Evolutionary conservation across 2,329 filamentous ascomycete species (phyloP), one percentile per base, ranked within the genome.

Genomic region (Huntiella abstrusa): DNA sequence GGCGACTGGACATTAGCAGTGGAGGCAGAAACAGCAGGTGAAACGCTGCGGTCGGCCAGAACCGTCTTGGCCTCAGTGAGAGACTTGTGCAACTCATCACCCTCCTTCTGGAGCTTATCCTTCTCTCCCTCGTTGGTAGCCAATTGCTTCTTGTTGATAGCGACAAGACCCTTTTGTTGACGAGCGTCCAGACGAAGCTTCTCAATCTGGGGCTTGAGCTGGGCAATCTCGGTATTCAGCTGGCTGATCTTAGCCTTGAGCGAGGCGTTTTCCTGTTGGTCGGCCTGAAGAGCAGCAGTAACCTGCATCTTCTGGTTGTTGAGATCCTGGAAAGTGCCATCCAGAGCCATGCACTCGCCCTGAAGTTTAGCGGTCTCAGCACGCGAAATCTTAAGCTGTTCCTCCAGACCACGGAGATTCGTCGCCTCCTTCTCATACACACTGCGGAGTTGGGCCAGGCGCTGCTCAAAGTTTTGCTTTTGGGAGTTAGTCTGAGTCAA

Each of bases 121-220:
- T 83, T 75, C 60, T 96, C 88, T 41, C 74, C 75, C 61, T 98
- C 91, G 48, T 81, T 84, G 1, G 87, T 95, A 33, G 80, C 75
- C 50, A 96, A 68, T 63, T 98, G 91, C 66, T 98, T 98, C 70
- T 92, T 96, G 65, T 95, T 95, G 64, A 98, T 98, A 38, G 91
- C 87, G 28, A 93, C 88, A 53, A 96, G 70, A 13, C 91, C 91
- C 65, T 93, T 96, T 58, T 96, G 87, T 60, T 96, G 91, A 37
- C 91, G 78, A 19, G 86, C 86, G 55, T 95, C 86, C 10, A 81
- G 84, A 59, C 83, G 86, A 55, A 93, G 71, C 67, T 95, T 96
- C 60, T 98, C 91, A 45, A 98, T 76, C 53, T 88, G 80, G 32
- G 87, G 86, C 60, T 86, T 92, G 36, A 96, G 66, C 60, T 86